These are phyloP conservation scores for Phaeosphaeriaceae sp. DNA, from an alignment of 2,329 filamentous ascomycete species.

Conservation along the genomic window DNA sequence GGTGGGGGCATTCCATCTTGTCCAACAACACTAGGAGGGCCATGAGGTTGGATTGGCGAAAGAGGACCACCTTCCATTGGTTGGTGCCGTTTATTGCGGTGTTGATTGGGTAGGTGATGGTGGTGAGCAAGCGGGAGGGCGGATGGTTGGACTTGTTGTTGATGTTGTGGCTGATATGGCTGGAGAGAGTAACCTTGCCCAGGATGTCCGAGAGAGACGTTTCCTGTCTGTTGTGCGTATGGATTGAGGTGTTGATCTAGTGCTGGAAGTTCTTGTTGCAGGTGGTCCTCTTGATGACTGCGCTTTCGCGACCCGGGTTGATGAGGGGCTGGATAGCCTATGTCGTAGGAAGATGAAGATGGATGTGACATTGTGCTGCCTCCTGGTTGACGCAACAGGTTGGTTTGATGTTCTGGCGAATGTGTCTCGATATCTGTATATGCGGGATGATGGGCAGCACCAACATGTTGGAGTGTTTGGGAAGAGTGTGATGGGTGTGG, in stretches of 20 bases:
- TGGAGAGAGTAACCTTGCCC: slow-evolving; percentile 46
- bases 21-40: slow-evolving; percentile 84
- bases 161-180: slow-evolving; percentile 41
- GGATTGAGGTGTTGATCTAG: slow-evolving; percentile 48
- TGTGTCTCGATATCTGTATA: slow-evolving; percentile 50
- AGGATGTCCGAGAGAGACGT: slow-evolving; percentile 49
- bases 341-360: slow-evolving; percentile 46
- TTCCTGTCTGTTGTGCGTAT: slow-evolving; percentile 46
- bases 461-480: slow-evolving; percentile 49
- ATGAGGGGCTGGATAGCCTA: slow-evolving; percentile 41
- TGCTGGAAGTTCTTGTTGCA: slow-evolving; percentile 48
- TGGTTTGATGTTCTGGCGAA: slow-evolving; percentile 43
- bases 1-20: slow-evolving; percentile 86
- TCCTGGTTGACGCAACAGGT: slow-evolving; percentile 40
- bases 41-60: slow-evolving; percentile 53
- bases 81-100: slow-evolving; percentile 67
- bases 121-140: slow-evolving; percentile 63
- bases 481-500: slow-evolving; percentile 43
- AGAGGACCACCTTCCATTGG: slow-evolving; percentile 55
- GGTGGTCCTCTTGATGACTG: slow-evolving; percentile 50
- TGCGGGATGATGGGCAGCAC: slow-evolving; percentile 41
- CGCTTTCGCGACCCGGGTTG: slow-evolving; percentile 50
- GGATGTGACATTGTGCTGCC: slow-evolving; percentile 47
- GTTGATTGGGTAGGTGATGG: slow-evolving; percentile 78
- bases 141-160: slow-evolving; percentile 31